Percentiles rank a stretch among this genome's conserved stretches.
Evolutionary conservation across 148 eudicot genomes (phyloP).

Genomic region (Beta vulgaris): DNA sequence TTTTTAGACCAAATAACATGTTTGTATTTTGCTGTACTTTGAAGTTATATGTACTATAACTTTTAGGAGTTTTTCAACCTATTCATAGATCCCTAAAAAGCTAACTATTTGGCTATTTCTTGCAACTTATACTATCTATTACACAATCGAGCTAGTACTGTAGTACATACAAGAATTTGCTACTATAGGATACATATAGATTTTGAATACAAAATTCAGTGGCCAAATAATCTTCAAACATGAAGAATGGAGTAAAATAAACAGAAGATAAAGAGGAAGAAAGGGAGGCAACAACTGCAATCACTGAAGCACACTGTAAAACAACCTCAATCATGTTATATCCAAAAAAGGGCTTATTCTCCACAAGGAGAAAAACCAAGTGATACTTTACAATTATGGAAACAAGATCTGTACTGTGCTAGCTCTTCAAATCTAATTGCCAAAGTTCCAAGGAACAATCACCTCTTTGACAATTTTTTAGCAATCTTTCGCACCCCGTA

Average conservation of each 20-base stretch:
- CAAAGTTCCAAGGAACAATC: slow-evolving; percentile 11
- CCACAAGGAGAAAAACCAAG: not conserved
- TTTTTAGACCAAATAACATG: too few relatives aligned
- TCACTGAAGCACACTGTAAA: slow-evolving; percentile 12
- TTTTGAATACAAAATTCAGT: slow-evolving; percentile 7
- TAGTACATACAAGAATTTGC: too few relatives aligned
- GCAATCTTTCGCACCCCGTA: slow-evolving; percentile 4
- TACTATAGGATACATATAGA: not conserved
- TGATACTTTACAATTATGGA: slow-evolving; percentile 8
- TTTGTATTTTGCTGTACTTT: too few relatives aligned
- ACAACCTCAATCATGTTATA: slow-evolving; percentile 18
- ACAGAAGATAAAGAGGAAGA: not conserved
- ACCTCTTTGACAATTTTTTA: not conserved
- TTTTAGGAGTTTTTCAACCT: too few relatives aligned
- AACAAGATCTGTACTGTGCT: not conserved
- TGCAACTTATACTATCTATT: too few relatives aligned
- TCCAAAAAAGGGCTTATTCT: slow-evolving; percentile 8
- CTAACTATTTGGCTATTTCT: too few relatives aligned
- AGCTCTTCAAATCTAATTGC: slow-evolving; percentile 6
- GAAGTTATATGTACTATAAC: too few relatives aligned
- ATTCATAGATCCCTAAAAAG: too few relatives aligned
- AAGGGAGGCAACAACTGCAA: slow-evolving; percentile 1
- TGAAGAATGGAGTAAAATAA: not conserved
- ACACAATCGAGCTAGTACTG: too few relatives aligned
- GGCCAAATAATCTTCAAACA: not conserved